Evolutionary conservation across 2,329 filamentous ascomycete species (phyloP), one percentile per base, ranked within the genome.

Genomic region (Bimuria novae-zelandiae): DNA sequence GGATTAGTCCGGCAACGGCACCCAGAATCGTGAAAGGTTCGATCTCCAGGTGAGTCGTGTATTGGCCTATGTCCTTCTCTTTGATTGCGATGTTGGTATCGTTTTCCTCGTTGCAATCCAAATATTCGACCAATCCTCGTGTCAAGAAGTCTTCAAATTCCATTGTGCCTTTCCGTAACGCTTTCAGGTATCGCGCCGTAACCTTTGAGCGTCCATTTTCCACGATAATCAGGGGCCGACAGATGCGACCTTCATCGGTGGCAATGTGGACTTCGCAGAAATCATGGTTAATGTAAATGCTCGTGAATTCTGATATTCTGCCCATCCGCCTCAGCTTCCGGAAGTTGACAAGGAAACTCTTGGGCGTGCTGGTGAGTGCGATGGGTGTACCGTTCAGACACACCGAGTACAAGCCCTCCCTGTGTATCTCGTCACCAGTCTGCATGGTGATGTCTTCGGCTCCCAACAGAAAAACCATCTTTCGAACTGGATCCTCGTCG

Each of bases 91-190:
- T 95, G 50, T 96, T 88, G 0, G 92, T 89, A 65, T 99, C 94
- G 68, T 99, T 96, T 75, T 99, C 94, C 74, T 99, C 95, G 75
- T 99, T 99, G 63, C 96, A 92, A 68, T 99, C 94, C 17, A 99
- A 83, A 67, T 99, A 99, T 71, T 99, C 95, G 7, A 99, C 90
- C 7, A 99, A 81, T 0, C 94, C 95, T 55, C 89, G 85, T 23
- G 87, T 90, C 27, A 99, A 78, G 68, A 97, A 97, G 71, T 97
- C 93, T 62, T 99, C 94, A 70, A 99, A 99, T 12, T 89, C 87
- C 75, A 90, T 89, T 29, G 86, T 89, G 11, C 92, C 92, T 58
- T 89, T 87, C 52, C 94, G 89, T 23, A 99, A 78, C 29, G 92
- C 84, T 62, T 89, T 85, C 12, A 99, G 80, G 69, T 96, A 92